Percentiles rank a stretch among this genome's conserved stretches.
Evolutionary conservation across 106 monocot species (phyloP).

Genomic region (Iris macrosiphon): DNA sequence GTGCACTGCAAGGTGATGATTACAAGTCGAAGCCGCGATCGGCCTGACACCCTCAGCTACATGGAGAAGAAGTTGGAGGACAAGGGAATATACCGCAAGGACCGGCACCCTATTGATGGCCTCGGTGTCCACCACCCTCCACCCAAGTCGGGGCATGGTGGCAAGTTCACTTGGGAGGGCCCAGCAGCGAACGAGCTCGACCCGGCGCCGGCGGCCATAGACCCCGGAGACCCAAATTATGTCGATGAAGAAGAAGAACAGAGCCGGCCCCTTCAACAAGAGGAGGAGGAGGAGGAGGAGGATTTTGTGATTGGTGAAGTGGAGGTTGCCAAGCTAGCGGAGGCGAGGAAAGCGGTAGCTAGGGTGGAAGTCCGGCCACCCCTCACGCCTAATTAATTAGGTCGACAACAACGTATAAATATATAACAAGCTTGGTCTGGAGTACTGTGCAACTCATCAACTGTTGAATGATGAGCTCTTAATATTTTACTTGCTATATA

Average conservation of each 20-base stretch:
- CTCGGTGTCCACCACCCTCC: slow-evolving; percentile 16
- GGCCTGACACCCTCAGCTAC: slow-evolving; percentile 45
- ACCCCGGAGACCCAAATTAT: slow-evolving; percentile 54
- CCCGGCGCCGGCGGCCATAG: slow-evolving; percentile 45
- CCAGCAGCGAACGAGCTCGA: slow-evolving; percentile 38
- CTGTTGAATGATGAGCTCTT: too few species aligned
- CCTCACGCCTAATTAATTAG: background rate
- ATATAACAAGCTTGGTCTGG: too few species aligned
- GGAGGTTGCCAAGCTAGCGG: slow-evolving; percentile 44
- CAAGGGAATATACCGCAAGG: slow-evolving; percentile 58
- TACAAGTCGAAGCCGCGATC: slow-evolving; percentile 9
- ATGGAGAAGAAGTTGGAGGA: slow-evolving; percentile 59
- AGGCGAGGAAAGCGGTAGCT: slow-evolving; percentile 35
- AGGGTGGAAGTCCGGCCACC: slow-evolving; percentile 35
- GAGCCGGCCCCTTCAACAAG: too few species aligned
- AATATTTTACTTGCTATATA: too few species aligned
- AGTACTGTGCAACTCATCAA: too few species aligned
- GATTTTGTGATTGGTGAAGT: slow-evolving; percentile 29
- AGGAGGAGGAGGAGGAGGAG: slow-evolving; percentile 2
- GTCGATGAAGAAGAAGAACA: slow-evolving; percentile 27
- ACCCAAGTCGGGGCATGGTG: slow-evolving; percentile 69
- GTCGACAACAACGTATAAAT: too few species aligned
- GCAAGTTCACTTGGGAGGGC: slow-evolving; percentile 80
- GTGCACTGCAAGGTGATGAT: slow-evolving; percentile 23
- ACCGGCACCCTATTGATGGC: slow-evolving; percentile 55